Conservation (phyloP, 1,284 basidiomycete genomes). For the Lentinula novae-zelandiae region DNA sequence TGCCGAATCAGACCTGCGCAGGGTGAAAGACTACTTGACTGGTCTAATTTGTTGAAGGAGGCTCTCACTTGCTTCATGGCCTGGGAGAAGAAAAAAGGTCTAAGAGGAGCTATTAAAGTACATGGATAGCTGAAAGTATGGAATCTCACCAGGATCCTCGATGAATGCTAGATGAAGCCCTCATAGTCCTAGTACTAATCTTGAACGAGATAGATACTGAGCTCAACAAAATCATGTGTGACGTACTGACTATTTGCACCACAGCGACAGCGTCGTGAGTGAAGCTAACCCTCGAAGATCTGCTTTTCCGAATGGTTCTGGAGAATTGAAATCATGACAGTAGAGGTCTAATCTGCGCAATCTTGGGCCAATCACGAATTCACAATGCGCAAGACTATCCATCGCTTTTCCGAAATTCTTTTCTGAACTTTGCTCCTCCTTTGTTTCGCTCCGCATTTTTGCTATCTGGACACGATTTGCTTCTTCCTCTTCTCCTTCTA, state of each 20-base stretch:
- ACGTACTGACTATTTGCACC: not conserved
- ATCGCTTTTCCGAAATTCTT: not conserved
- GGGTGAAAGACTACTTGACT: not conserved
- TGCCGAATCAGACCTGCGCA: not conserved
- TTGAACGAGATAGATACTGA: not conserved
- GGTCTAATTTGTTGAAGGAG: not conserved
- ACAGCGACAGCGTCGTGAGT: not conserved
- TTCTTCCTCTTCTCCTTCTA: no score
- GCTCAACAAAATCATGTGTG: not conserved
- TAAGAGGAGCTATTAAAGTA: not conserved
- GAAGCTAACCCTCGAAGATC: not conserved
- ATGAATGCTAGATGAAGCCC: not conserved
- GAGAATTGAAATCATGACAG: not conserved
- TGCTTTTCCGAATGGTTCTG: not conserved
- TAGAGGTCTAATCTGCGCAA: not conserved
- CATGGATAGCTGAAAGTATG: not conserved
- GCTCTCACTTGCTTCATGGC: not conserved
- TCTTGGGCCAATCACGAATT: not conserved
- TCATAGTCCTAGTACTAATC: not conserved
- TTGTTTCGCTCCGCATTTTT: not conserved
- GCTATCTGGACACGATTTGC: not conserved
- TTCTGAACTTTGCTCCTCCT: not conserved
- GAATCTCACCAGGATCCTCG: not conserved
- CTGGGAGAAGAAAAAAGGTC: not conserved
- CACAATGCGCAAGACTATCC: not conserved